These are phyloP conservation scores for Monosporascus sp. DNA, from an alignment of 2,329 filamentous ascomycete genomes.

Conservation along the genomic window DNA sequence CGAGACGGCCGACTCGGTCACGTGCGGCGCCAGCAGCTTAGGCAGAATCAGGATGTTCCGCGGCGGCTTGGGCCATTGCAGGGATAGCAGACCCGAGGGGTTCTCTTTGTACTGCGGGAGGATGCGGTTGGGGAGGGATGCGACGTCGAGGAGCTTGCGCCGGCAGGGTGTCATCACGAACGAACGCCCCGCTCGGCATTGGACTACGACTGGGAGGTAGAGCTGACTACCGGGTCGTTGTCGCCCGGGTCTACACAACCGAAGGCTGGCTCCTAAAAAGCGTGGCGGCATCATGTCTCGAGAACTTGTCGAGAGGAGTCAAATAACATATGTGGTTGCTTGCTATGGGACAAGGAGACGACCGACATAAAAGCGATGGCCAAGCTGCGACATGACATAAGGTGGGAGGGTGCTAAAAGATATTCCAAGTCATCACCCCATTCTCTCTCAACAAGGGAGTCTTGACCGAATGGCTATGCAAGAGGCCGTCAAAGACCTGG, in stretches of 20 bases:
- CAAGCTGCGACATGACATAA: not conserved
- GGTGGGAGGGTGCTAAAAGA: not conserved
- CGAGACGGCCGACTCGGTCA: conserved; percentile 45
- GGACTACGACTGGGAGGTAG: not conserved
- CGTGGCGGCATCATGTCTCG: not conserved
- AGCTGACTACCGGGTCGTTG: not conserved
- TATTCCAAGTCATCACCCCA: conserved; percentile 5
- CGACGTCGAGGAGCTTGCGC: conserved; percentile 44
- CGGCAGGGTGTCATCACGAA: conserved; percentile 45
- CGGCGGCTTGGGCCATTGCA: conserved; percentile 50
- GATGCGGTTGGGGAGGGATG: conserved; percentile 47
- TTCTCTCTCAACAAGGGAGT: not conserved
- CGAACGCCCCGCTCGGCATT: conserved; percentile 20
- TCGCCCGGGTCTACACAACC: not conserved
- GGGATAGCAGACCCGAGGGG: conserved; percentile 47
- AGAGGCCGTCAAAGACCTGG: no score
- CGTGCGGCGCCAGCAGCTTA: conserved; percentile 50
- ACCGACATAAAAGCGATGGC: not conserved
- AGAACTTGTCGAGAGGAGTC: no score
- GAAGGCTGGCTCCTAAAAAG: not conserved
- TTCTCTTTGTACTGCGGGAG: conserved; percentile 60
- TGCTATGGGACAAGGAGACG: not conserved
- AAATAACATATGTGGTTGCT: not conserved
- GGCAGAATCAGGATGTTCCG: conserved; percentile 54
- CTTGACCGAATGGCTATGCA: no score